These are phyloP conservation scores for Pycnococcus provasolii DNA, from an alignment of 139 green algal genomes.

Conservation along the genomic window DNA sequence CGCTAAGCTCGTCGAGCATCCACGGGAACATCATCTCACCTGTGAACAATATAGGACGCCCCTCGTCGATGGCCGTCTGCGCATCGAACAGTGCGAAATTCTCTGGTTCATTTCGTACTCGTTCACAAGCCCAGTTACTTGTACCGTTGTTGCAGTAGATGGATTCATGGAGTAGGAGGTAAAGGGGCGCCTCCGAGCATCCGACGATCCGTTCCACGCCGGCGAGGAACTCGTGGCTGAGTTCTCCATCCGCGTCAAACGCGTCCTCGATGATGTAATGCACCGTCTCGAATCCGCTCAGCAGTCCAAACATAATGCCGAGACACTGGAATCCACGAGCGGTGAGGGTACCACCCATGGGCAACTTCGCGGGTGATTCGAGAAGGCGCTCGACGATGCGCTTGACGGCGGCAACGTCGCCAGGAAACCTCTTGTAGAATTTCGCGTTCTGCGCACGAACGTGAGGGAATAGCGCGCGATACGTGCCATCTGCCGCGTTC, in stretches of 20 bases:
- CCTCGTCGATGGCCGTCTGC: slow-evolving; percentile 12
- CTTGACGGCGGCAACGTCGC: slow-evolving; percentile 34
- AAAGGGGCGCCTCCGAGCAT: slow-evolving; percentile 46
- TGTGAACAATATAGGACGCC: slow-evolving; percentile 57
- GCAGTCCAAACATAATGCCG: slow-evolving; percentile 33
- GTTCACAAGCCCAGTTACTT: background rate
- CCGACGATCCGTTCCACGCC: background rate
- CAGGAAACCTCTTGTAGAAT: slow-evolving; percentile 66
- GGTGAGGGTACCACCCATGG: slow-evolving; percentile 55
- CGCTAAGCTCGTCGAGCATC: slow-evolving; percentile 77
- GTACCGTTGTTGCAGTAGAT: slow-evolving; percentile 77
- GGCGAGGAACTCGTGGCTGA: slow-evolving; percentile 69
- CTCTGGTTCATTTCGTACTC: too few species aligned
- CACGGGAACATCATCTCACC: slow-evolving; percentile 90
- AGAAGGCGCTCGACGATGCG: slow-evolving; percentile 59
- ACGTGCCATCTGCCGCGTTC: slow-evolving; percentile 55
- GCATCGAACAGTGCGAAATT: slow-evolving; percentile 9
- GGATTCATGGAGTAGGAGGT: slow-evolving; percentile 85
- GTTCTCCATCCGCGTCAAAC: slow-evolving; percentile 24
- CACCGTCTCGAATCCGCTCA: slow-evolving; percentile 27
- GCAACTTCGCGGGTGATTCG: slow-evolving; percentile 25
- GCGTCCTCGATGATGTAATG: slow-evolving; percentile 28
- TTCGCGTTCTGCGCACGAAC: slow-evolving; percentile 56
- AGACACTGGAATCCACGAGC: slow-evolving; percentile 62
- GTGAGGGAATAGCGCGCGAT: slow-evolving; percentile 44